These are phyloP conservation scores for Dothideomycetes sp. DNA, from an alignment of 2,329 filamentous ascomycete genomes.

Conservation along the genomic window DNA sequence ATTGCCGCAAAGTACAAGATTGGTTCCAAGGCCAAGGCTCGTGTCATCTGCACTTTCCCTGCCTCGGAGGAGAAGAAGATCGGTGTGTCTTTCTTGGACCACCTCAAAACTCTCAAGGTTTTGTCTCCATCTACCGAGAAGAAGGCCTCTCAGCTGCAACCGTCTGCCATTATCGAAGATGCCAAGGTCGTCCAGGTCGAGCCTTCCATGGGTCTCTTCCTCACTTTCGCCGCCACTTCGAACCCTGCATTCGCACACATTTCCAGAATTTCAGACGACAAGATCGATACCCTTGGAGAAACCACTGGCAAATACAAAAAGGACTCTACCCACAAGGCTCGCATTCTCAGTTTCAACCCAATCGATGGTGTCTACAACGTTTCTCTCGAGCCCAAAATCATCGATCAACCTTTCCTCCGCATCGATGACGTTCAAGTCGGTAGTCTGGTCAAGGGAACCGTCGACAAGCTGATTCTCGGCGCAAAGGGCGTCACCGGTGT, in stretches of 20 bases:
- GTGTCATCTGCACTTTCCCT: constrained; percentile 82
- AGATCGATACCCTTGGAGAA: constrained; percentile 72
- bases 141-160: constrained; percentile 38
- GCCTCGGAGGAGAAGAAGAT: constrained; percentile 69
- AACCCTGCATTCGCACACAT: constrained; percentile 89
- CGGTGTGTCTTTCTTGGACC: constrained; percentile 79
- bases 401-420: constrained; percentile 83
- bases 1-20: constrained; percentile 70
- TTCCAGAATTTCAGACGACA: constrained; percentile 80
- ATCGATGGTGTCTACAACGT: constrained; percentile 78
- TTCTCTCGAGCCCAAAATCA: constrained; percentile 69
- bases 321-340: constrained; percentile 66
- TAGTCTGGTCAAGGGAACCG: constrained; percentile 65
- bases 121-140: constrained; percentile 37
- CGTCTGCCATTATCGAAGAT: constrained; percentile 66
- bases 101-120: constrained; percentile 48
- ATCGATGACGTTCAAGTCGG: constrained; percentile 82
- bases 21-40: constrained; percentile 72
- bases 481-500: constrained; percentile 69
- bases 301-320: constrained; percentile 67
- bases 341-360: constrained; percentile 76
- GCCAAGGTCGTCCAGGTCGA: constrained; percentile 74
- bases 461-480: constrained; percentile 75
- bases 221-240: constrained; percentile 56
- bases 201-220: constrained; percentile 68